Evolutionary conservation across 2,329 filamentous ascomycete genomes (phyloP), one percentile per base, ranked within the genome.

Genomic region (Ophiostoma quercus): DNA sequence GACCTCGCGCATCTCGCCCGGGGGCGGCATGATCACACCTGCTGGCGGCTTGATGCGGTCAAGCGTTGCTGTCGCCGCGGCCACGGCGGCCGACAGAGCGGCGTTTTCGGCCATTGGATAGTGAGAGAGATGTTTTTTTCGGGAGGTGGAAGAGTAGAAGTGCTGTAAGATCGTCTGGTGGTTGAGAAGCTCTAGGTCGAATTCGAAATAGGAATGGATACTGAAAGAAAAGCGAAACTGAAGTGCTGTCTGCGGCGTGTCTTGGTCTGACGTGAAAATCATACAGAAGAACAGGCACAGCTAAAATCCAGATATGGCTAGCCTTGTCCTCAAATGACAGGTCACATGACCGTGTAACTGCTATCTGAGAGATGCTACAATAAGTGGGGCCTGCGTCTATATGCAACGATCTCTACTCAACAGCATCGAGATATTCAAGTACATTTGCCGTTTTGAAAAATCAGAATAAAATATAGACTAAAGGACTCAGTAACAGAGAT

Each of bases 1-100:
- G 74, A 94, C 80, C 78, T 84, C 83, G 83, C 93, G 89, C 76
- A 97, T 93, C 77, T 94, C 91, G 77, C 89, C 87, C 25, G 81
- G 94, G 12, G 95, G 95, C 29, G 95, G 95, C 69, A 97, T 85
- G 70, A 97, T 91, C 73, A 97, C 85, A 73, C 93, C 92, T 71
- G 89, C 82, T 3, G 94, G 94, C 43, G 92, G 88, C 79, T 93
- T 94, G 78, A 88, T 86, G 73, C 88, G 86, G 65, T 93, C 87
- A 70, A 89, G 82, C 72, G 78, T 79, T 51, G 83, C 76, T 9
- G 75, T 81, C 43, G 83, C 79, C 66, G 79, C 79, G 57, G 82
- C 81, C 62, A 82, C 80, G 57, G 82, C 78, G 78, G 86, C 84
- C 74, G 84, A 84, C 57, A 72, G 67, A 16, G 70, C 65, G 57